Conservation (phyloP, 2,329 filamentous ascomycete species). For the Gremmenia infestans region DNA sequence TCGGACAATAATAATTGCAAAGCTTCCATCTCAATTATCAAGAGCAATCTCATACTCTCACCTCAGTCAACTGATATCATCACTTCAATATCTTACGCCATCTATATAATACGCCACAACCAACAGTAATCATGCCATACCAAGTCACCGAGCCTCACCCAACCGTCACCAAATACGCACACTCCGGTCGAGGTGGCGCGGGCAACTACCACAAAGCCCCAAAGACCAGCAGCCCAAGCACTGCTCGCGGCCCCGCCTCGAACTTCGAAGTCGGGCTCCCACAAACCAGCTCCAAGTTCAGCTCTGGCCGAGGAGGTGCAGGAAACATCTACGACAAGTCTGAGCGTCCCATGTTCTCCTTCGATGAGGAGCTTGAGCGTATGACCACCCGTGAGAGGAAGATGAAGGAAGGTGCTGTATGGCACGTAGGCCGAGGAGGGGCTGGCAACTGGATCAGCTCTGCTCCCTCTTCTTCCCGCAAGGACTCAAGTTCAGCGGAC, state of each 20-base stretch:
- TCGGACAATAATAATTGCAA: conserved; percentile 12
- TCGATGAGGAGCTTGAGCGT: conserved; percentile 30
- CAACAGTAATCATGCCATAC: conserved; percentile 19
- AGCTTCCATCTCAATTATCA: neutral
- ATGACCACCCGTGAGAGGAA: conserved; percentile 26
- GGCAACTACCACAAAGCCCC: conserved; percentile 31
- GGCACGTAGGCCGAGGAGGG: conserved; percentile 29
- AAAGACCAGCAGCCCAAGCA: conserved; percentile 21
- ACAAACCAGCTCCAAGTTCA: conserved; percentile 24
- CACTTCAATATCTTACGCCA: conserved; percentile 1
- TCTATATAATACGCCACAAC: conserved; percentile 11
- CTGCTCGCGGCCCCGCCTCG: conserved; percentile 27
- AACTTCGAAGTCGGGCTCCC: conserved; percentile 25
- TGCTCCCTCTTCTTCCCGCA: conserved; percentile 13
- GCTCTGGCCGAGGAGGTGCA: conserved; percentile 28
- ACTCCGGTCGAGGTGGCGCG: conserved; percentile 30
- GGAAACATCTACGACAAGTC: conserved; percentile 28
- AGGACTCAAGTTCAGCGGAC: conserved; percentile 21
- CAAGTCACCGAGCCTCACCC: conserved; percentile 31
- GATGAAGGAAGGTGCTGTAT: conserved; percentile 22
- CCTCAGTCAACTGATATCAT: neutral
- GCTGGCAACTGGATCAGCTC: conserved; percentile 26
- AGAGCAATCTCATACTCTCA: neutral
- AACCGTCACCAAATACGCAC: conserved; percentile 23
- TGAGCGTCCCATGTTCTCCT: conserved; percentile 29